Percentiles rank a stretch among this genome's conserved stretches.
phyloP scores from a whole-genome alignment of 2,329 filamentous ascomycete species.

The Penicillium sp. region DNA sequence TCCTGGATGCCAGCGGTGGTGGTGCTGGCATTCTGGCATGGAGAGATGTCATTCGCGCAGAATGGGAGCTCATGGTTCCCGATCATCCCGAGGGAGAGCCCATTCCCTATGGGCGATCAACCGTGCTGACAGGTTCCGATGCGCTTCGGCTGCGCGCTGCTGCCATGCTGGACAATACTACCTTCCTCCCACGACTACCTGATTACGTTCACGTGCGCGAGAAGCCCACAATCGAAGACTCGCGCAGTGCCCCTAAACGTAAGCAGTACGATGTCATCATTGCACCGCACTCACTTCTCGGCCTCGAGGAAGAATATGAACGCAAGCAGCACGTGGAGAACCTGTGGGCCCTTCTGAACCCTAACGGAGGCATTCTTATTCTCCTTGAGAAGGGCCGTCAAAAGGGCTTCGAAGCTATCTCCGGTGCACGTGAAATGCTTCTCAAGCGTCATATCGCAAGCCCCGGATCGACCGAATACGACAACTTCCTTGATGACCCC shows the following conservation, averaged over 20 bases:
- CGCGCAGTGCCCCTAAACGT: conserved; percentile 52
- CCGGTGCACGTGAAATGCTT: conserved; percentile 74
- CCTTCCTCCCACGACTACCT: conserved; percentile 85
- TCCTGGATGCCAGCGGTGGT: conserved; percentile 60
- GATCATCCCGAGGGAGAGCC: conserved; percentile 40
- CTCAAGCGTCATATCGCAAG: conserved; percentile 68
- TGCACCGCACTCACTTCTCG: conserved; percentile 77
- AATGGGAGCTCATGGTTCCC: conserved; percentile 69
- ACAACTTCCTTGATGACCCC: conserved; percentile 35
- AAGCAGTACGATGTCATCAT: conserved; percentile 90
- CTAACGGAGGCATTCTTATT: conserved; percentile 79
- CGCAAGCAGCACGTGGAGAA: conserved; percentile 79
- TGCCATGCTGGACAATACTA: conserved; percentile 77
- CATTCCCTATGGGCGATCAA: conserved; percentile 62
- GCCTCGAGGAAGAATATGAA: conserved; percentile 68
- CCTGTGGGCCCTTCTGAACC: conserved; percentile 80
- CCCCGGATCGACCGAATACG: conserved; percentile 50
- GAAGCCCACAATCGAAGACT: conserved; percentile 56
- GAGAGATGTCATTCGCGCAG: conserved; percentile 69
- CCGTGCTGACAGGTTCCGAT: conserved; percentile 74
- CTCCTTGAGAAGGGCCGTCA: conserved; percentile 88
- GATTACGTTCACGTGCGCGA: conserved; percentile 69
- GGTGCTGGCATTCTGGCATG: conserved; percentile 61
- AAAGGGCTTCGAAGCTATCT: conserved; percentile 87
- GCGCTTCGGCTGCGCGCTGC: conserved; percentile 71